These are phyloP conservation scores for Miamiensis avidus DNA, from an alignment of 169 alveolate genomes.

Conservation along the genomic window DNA sequence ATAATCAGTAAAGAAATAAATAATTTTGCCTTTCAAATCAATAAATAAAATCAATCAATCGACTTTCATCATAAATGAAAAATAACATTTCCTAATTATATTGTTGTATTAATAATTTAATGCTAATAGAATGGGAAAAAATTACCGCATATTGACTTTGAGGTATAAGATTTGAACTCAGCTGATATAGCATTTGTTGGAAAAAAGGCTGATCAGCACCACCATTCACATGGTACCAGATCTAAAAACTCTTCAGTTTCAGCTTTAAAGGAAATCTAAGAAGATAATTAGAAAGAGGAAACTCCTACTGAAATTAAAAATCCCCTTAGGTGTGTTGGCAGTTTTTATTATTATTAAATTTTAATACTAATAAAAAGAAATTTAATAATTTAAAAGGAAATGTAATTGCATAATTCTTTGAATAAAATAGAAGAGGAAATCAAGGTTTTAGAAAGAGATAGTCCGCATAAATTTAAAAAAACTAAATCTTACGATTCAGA, in stretches of 20 bases:
- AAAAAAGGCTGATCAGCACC: not conserved
- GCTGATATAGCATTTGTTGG: not conserved
- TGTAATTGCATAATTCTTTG: not conserved
- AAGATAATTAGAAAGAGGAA: not conserved
- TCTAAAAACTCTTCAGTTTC: not conserved
- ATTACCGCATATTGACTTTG: not conserved
- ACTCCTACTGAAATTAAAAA: not conserved
- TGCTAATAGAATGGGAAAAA: too few species aligned
- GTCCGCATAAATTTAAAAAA: not conserved
- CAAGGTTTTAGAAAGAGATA: not conserved
- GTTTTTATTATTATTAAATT: too few species aligned
- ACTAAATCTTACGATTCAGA: not conserved
- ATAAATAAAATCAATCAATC: too few species aligned
- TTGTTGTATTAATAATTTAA: not conserved
- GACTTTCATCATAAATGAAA: not conserved
- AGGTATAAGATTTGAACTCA: not conserved
- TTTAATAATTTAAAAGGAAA: not conserved
- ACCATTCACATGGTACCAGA: not conserved
- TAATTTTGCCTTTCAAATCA: too few species aligned
- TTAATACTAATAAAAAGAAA: not conserved
- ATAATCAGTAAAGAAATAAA: too few species aligned
- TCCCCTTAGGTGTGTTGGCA: not conserved
- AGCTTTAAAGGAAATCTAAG: not conserved
- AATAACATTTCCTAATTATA: too few species aligned
- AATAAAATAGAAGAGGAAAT: not conserved